Conservation (phyloP, 306 rosid genomes). For the Cicer arietinum region DNA sequence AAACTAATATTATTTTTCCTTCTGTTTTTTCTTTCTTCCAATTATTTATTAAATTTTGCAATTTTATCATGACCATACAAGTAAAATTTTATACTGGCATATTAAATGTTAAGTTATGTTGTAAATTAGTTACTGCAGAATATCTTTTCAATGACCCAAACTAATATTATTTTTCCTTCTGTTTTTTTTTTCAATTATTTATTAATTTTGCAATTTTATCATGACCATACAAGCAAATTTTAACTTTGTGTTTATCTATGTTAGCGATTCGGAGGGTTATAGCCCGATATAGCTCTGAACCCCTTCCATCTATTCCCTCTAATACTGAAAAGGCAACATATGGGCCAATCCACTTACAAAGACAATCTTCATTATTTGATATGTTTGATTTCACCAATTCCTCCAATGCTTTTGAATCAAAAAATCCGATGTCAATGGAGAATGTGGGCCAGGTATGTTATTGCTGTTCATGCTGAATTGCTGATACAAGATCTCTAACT, state of each 20-base stretch:
- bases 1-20: not conserved
- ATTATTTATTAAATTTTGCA: slow-evolving; percentile 30
- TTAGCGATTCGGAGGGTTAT: slow-evolving; percentile 81
- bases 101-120: slow-evolving; percentile 14
- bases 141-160: slow-evolving; percentile 16
- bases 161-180: not conserved
- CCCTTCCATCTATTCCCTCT: slow-evolving; percentile 73
- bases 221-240: slow-evolving; percentile 36
- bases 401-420: slow-evolving; percentile 56
- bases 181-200: not conserved
- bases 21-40: not conserved
- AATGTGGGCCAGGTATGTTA: slow-evolving; percentile 74
- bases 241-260: slow-evolving; percentile 38
- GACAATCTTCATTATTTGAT: slow-evolving; percentile 62
- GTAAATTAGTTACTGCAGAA: slow-evolving; percentile 22
- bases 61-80: slow-evolving; percentile 27
- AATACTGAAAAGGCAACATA: slow-evolving; percentile 65
- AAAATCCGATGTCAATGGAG: slow-evolving; percentile 86
- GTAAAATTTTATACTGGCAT: slow-evolving; percentile 17
- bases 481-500: slow-evolving; percentile 35
- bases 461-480: slow-evolving; percentile 34
- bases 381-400: slow-evolving; percentile 54
- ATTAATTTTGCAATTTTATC: slow-evolving; percentile 23
- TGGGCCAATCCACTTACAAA: slow-evolving; percentile 68
- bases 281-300: slow-evolving; percentile 56